Base-by-base conservation (phyloP, 345 rosid genomes). In the Theobroma cacao region DNA sequence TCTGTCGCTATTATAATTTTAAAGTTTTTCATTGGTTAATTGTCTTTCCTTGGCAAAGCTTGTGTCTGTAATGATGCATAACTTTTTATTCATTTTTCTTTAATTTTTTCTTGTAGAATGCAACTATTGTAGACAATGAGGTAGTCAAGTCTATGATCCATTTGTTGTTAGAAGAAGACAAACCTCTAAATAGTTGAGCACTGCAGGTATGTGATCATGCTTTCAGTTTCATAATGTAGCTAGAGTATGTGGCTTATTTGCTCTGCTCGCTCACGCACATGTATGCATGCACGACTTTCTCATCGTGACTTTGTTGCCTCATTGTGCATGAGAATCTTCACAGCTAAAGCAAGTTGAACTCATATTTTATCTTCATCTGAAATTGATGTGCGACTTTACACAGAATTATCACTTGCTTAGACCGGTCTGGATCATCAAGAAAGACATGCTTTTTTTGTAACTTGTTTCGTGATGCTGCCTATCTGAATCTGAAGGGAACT, bases 91-190 rank as follows among this genome's bases (percentile, higher is more conserved):
- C 8, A 0, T 48, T 9, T 1, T 52, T 43, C 26, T 36, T 64
- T 53, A 73, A 0, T 92, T 0, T 13, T 38, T 43, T 50, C 53
- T 60, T 81, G 0, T 92, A 94, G 98, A 88, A 82, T 69, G 85
- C 89, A 4, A 79, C 85, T 31, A 82, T 90, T 56, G 88, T 88
- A 28, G 88, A 88, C 76, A 88, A 94, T 62, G 98, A 90, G 83
- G 93, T 94, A 7, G 91, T 92, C 72, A 86, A 72, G 84, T 92
- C 96, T 40, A 90, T 94, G 87, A 78, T 92, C 67, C 91, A 90
- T 78, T 82, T 93, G 76, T 75, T 94, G 63, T 76, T 92, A 15
- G 93, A 91, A 76, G 98, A 94, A 88, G 93, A 91, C 75, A 87
- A 85, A 79, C 82, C 90, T 30, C 28, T 43, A 7, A 77, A 53